phyloP scores from a whole-genome alignment of 2,329 filamentous ascomycete species.

The Leptographium radiaticola region DNA sequence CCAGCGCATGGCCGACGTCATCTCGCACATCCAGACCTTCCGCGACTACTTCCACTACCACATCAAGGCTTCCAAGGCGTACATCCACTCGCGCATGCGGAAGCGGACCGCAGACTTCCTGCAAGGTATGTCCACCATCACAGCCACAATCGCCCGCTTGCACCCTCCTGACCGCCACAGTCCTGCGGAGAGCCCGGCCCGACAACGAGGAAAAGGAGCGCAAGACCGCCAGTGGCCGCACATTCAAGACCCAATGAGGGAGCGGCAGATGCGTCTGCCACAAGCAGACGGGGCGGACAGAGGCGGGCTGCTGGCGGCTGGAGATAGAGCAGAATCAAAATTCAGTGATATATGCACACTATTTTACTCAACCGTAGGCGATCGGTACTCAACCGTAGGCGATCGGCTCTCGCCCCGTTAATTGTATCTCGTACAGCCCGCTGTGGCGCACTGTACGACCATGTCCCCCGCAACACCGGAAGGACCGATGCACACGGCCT shows the following conservation, averaged over 20 bases:
- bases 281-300: background rate
- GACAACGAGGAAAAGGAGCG: conserved; percentile 95
- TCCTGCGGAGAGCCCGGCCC: conserved; percentile 88
- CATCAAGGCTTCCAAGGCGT: conserved; percentile 98
- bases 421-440: too few species aligned
- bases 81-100: conserved; percentile 97
- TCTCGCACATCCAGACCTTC: conserved; percentile 99
- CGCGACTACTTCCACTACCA: conserved; percentile 99
- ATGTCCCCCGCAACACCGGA: background rate
- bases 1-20: conserved; percentile 85
- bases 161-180: conserved; percentile 28
- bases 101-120: conserved; percentile 96
- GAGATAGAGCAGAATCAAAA: background rate
- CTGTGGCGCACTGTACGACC: background rate
- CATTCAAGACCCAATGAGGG: conserved; percentile 47
- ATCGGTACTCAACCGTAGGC: too few species aligned
- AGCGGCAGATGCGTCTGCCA: background rate
- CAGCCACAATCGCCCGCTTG: background rate
- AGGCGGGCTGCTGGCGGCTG: background rate
- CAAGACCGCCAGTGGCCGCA: conserved; percentile 93
- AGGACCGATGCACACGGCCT: background rate
- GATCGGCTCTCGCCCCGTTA: too few species aligned
- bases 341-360: too few species aligned
- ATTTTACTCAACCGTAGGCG: too few species aligned
- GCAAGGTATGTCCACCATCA: conserved; percentile 49